Evolutionary conservation across 805 yeast genomes (phyloP).

Genomic region (Priceomyces melissophilus): DNA sequence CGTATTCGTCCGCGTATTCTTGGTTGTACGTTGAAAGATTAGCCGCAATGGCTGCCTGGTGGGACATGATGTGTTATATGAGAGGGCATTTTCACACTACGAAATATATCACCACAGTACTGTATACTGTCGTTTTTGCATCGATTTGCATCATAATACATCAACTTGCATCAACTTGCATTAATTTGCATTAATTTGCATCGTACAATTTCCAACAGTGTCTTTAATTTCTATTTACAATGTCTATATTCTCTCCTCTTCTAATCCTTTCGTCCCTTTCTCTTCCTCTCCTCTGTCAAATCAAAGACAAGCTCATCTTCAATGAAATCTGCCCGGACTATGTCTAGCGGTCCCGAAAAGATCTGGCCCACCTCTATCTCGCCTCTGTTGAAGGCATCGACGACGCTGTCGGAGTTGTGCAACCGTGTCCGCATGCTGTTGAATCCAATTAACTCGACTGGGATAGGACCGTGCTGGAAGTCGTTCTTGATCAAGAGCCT

Average conservation of each 20-base stretch:
- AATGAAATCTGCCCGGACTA: constrained; percentile 30
- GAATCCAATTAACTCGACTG: constrained; percentile 26
- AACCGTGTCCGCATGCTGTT: constrained; percentile 18
- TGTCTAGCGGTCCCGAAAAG: constrained; percentile 15
- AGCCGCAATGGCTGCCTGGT: constrained; percentile 20
- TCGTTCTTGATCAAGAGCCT: constrained; percentile 18
- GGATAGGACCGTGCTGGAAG: constrained; percentile 24
- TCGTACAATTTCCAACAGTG: too few relatives aligned
- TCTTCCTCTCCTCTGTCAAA: too few relatives aligned
- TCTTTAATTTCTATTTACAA: too few relatives aligned
- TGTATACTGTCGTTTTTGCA: too few relatives aligned
- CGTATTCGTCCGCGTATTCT: constrained; percentile 19
- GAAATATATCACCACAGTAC: too few relatives aligned
- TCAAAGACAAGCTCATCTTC: constrained; percentile 30
- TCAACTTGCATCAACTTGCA: too few relatives aligned
- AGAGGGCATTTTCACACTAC: too few relatives aligned
- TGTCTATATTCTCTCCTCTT: too few relatives aligned
- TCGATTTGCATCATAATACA: not conserved
- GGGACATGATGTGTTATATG: too few relatives aligned
- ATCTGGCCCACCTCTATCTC: constrained; percentile 20
- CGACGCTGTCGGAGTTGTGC: constrained; percentile 17
- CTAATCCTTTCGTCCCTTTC: too few relatives aligned
- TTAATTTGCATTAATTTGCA: too few relatives aligned
- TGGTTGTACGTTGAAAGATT: constrained; percentile 17
- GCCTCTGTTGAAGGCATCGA: constrained; percentile 17